Base-by-base conservation (phyloP, 1,284 basidiomycete species). In the Trichosporon faecale region DNA sequence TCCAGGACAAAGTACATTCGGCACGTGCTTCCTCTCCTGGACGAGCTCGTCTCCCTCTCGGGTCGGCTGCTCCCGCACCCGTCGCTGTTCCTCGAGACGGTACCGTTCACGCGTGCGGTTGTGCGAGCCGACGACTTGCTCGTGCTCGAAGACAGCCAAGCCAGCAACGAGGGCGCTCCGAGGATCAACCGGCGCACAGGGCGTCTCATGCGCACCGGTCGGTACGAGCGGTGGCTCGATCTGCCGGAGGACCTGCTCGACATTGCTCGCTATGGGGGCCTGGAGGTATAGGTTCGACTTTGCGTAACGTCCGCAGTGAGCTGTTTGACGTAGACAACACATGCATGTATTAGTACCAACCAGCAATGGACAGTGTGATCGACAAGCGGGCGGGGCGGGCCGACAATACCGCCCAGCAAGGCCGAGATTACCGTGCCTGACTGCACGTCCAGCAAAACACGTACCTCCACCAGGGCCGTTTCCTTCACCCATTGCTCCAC, bases 51-150 rank as follows among this genome's bases (percentile, higher is more conserved):
- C 61, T 80, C 83, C 18, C 76, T 84, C 65, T 74, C 76, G 11
- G 73, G 80, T 11, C 72, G 81, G 65, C 80, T 86, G 70, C 78
- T 87, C 68, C 85, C 85, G 55, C 83, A 85, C 44, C 77, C 80
- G 29, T 84, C 85, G 72, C 82, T 89, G 65, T 85, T 88, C 75
- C 80, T 90, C 76, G 91, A 95, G 65, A 91, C 92, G 78, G 84
- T 88, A 72, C 90, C 94, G 29, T 88, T 87, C 80, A 83, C 94
- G 55, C 86, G 89, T 68, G 76, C 84, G 68, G 91, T 96, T 80
- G 88, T 91, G n/a, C 78, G 72, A 16, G 84, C 85, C 27, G 93
- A 96, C 75, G 92, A 94, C 74, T 79, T 71, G 1, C 70, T 83
- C 21, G 74, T 81, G 65, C 70, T 66, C 8, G 79, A 74, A 12